Evolutionary conservation across 805 yeast genomes (phyloP).

Genomic region (Alloascoidea africana): DNA sequence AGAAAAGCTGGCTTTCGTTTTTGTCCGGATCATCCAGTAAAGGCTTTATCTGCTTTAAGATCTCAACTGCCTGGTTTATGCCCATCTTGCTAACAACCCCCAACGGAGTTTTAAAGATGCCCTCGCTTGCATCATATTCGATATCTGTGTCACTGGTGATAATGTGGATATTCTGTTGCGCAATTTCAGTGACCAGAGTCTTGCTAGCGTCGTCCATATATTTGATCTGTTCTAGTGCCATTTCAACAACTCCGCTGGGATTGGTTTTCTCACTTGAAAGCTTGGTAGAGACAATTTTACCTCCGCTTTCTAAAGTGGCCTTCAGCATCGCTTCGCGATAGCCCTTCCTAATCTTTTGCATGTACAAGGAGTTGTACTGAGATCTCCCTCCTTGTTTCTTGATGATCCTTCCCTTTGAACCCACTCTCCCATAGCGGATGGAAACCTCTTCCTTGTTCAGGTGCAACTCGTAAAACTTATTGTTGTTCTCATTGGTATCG

Average conservation of each 20-base stretch:
- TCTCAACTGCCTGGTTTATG: background rate
- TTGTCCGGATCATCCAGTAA: background rate
- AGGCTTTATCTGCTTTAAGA: background rate
- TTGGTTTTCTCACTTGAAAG: too few species aligned
- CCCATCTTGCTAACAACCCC: constrained; percentile 1
- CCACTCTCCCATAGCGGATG: constrained; percentile 1
- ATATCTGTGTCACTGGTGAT: background rate
- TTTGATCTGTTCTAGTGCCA: background rate
- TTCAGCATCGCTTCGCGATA: constrained; percentile 1
- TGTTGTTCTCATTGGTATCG: background rate
- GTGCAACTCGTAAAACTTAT: background rate
- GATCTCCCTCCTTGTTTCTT: background rate
- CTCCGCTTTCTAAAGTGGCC: background rate
- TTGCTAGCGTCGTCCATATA: background rate
- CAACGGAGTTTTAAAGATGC: background rate
- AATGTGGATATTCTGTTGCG: background rate
- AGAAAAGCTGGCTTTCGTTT: background rate
- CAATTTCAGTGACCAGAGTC: background rate
- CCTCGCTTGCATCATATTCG: background rate
- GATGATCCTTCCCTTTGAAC: background rate
- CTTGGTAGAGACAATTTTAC: background rate
- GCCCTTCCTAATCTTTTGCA: background rate
- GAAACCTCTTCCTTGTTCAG: background rate
- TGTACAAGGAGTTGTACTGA: background rate
- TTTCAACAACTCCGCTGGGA: too few species aligned